Conservation (phyloP, 208 protist species). For the Crithidia brevicula region DNA sequence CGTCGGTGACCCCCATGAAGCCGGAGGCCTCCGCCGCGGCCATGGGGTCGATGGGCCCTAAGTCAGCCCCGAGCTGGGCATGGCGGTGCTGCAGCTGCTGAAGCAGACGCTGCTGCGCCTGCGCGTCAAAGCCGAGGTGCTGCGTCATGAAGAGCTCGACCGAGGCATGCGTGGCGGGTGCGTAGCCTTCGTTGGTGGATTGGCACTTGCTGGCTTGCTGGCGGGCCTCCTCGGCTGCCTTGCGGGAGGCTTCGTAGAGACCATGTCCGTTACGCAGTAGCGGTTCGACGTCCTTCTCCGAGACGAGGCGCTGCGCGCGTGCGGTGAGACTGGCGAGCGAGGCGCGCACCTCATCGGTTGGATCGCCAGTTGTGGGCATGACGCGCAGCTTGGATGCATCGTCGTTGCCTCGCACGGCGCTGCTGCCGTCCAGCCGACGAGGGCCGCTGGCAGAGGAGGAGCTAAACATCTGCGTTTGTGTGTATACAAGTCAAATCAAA, state of each 20-base stretch:
- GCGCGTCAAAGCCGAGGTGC: slow-evolving; percentile 78
- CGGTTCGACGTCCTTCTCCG: slow-evolving; percentile 45
- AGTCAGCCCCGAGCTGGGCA: slow-evolving; percentile 44
- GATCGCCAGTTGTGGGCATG: slow-evolving; percentile 40
- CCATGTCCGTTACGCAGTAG: slow-evolving; percentile 71
- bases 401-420: slow-evolving; percentile 5
- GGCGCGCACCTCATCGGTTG: slow-evolving; percentile 65
- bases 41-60: slow-evolving; percentile 26
- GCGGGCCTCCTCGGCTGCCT: slow-evolving; percentile 41
- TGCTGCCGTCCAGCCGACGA: slow-evolving; percentile 19
- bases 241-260: slow-evolving; percentile 67
- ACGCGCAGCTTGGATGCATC: slow-evolving; percentile 22
- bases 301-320: slow-evolving; percentile 61
- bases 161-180: slow-evolving; percentile 57
- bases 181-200: slow-evolving; percentile 37
- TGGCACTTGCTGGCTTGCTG: slow-evolving; percentile 35
- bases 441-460: slow-evolving; percentile 13
- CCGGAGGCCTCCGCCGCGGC: slow-evolving; percentile 21
- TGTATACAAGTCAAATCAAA: too few species aligned
- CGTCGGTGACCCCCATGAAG: slow-evolving; percentile 38
- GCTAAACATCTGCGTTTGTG: slow-evolving; percentile 17
- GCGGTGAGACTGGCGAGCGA: slow-evolving; percentile 73
- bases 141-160: slow-evolving; percentile 87
- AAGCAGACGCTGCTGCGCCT: slow-evolving; percentile 84
- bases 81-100: slow-evolving; percentile 68